Evolutionary conservation across 345 rosid genomes (phyloP).

Genomic region (Salix udensis): DNA sequence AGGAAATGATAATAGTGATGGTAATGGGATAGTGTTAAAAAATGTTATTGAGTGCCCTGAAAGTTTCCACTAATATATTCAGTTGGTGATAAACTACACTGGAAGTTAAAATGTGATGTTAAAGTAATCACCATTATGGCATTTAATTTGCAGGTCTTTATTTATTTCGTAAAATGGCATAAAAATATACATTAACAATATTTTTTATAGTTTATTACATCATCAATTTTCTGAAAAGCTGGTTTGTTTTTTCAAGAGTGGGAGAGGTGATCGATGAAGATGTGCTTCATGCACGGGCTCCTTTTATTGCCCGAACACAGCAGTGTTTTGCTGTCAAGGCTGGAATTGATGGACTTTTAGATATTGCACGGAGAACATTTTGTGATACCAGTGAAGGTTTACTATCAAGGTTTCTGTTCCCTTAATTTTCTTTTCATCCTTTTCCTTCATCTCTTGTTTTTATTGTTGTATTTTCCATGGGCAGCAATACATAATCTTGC

Average conservation of each 20-base stretch:
- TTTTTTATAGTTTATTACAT: neutral
- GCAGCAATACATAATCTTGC: constrained; percentile 91
- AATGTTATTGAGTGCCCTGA: neutral
- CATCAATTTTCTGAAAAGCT: constrained; percentile 1
- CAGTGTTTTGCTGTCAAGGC: constrained; percentile 98
- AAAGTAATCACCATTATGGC: neutral
- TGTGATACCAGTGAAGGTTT: constrained; percentile 97
- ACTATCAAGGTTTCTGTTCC: constrained; percentile 7
- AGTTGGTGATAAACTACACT: neutral
- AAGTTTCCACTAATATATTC: neutral
- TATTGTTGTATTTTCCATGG: constrained; percentile 9
- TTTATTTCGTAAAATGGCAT: no score
- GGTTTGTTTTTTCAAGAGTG: constrained; percentile 34
- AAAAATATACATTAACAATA: neutral
- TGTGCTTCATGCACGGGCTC: constrained; percentile 91
- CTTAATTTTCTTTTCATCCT: neutral
- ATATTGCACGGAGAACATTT: constrained; percentile 87
- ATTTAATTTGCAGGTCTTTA: neutral
- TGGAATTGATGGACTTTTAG: constrained; percentile 90
- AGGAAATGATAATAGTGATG: neutral
- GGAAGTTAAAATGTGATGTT: neutral
- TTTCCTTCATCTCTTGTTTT: neutral
- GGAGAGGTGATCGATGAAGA: constrained; percentile 92
- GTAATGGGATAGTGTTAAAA: neutral
- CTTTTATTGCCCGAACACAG: constrained; percentile 94